Evolutionary conservation across 306 rosid genomes (phyloP).

Genomic region (Cicer arietinum): DNA sequence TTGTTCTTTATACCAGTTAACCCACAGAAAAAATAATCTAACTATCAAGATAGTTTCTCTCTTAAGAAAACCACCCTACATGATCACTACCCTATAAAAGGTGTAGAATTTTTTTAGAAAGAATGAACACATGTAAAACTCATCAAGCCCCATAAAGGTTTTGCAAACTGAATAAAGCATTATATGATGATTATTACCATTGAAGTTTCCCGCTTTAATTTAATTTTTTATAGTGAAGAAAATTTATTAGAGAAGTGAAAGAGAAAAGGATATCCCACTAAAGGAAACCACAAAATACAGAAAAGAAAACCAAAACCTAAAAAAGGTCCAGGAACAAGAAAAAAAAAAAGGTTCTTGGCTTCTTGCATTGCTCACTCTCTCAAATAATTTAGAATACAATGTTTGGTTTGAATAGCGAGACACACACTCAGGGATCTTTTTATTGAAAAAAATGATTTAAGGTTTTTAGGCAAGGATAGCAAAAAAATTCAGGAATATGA

Average conservation of each 20-base stretch:
- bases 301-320: conserved; percentile 9
- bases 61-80: conserved; percentile 2
- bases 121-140: neutral
- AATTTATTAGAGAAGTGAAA: conserved; percentile 8
- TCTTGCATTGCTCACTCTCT: conserved; percentile 5
- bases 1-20: neutral
- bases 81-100: neutral
- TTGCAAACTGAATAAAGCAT: conserved; percentile 25
- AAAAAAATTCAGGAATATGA: neutral
- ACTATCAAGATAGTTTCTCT: neutral
- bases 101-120: neutral
- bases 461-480: neutral
- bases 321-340: neutral
- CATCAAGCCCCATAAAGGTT: neutral
- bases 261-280: conserved; percentile 6
- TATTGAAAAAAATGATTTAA: neutral
- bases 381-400: conserved; percentile 14
- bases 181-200: neutral
- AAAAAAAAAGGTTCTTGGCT: conserved; percentile 17
- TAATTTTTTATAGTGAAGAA: neutral
- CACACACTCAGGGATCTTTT: neutral
- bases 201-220: neutral
- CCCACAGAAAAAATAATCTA: neutral
- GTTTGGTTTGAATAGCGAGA: neutral
- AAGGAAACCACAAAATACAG: conserved; percentile 3